A percentile compares a stretch with the other conserved stretches of the same genome.
Evolutionary conservation across 2,329 filamentous ascomycete genomes (phyloP).

Genomic region (Lomentospora prolificans): DNA sequence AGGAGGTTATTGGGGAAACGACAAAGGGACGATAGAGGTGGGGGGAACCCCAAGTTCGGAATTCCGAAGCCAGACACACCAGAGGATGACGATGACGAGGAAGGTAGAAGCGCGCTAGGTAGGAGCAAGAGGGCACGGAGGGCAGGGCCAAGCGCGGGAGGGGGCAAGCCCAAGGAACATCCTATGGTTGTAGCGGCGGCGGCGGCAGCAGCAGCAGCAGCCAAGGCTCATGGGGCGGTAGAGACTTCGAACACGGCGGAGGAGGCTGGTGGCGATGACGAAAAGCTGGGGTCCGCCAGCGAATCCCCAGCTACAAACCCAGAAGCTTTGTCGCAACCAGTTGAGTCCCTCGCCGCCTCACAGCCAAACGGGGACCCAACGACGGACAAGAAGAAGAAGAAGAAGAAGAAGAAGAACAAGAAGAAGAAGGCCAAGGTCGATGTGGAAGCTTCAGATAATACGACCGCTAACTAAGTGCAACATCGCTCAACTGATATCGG

Average conservation of each 20-base stretch:
- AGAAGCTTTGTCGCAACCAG: neutral
- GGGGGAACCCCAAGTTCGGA: neutral
- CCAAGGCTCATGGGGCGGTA: neutral
- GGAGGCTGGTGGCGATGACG: too few relatives aligned
- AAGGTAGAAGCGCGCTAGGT: slow-evolving; percentile 26
- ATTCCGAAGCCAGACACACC: slow-evolving; percentile 5
- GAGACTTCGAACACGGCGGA: too few relatives aligned
- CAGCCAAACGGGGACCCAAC: neutral
- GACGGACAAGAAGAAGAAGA: slow-evolving; percentile 18
- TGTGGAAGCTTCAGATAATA: neutral
- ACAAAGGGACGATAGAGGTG: slow-evolving; percentile 8
- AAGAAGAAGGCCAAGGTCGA: slow-evolving; percentile 14
- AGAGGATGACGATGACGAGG: slow-evolving; percentile 24
- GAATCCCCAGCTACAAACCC: neutral
- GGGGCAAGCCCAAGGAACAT: neutral
- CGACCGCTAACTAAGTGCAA: too few relatives aligned
- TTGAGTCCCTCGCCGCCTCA: neutral
- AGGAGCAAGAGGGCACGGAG: slow-evolving; percentile 24
- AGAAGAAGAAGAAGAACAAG: slow-evolving; percentile 13
- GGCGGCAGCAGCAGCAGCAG: neutral
- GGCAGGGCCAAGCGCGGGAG: neutral
- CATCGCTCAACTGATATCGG: too few relatives aligned
- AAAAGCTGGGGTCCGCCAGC: too few relatives aligned
- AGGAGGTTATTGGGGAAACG: slow-evolving; percentile 20
- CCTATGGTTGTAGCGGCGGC: neutral